These are phyloP conservation scores for Solanum dulcamara DNA, from an alignment of 257 asterid species.

Conservation along the genomic window DNA sequence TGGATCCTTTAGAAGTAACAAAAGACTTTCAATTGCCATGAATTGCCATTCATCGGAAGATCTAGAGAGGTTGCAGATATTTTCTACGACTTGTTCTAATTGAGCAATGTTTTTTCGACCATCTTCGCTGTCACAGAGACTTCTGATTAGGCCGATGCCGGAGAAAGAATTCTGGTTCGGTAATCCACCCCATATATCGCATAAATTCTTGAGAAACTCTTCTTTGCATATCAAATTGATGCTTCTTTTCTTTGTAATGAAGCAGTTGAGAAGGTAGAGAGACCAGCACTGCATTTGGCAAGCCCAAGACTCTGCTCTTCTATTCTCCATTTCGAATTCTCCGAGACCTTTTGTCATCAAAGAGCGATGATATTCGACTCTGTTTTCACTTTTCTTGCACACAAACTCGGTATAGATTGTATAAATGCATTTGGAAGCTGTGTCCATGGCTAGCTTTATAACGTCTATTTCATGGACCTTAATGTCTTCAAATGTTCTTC, in stretches of 20 bases:
- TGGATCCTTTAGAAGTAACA: conserved; percentile 15
- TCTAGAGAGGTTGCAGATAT: conserved; percentile 12
- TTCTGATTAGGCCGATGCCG: conserved; percentile 17
- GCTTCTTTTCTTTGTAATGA: not conserved
- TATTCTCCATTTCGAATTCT: conserved; percentile 7
- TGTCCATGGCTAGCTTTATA: conserved; percentile 3
- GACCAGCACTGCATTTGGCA: conserved; percentile 22
- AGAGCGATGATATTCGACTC: conserved; percentile 8
- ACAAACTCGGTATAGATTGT: conserved; percentile 6
- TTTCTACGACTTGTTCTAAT: not conserved
- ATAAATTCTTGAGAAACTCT: conserved; percentile 8
- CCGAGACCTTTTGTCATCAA: not conserved
- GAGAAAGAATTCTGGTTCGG: conserved; percentile 9
- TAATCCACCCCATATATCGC: conserved; percentile 18
- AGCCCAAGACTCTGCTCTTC: conserved; percentile 21
- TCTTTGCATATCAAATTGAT: conserved; percentile 2
- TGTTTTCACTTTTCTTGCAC: not conserved
- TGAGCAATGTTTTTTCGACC: conserved; percentile 18
- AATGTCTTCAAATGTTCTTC: conserved; percentile 1
- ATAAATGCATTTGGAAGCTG: conserved; percentile 7
- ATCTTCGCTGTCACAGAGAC: conserved; percentile 3
- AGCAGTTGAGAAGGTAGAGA: conserved; percentile 17
- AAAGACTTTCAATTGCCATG: conserved; percentile 13
- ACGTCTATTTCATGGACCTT: conserved; percentile 2
- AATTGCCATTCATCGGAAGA: conserved; percentile 14